Base-by-base conservation (phyloP, 2,329 filamentous ascomycete genomes). In the Pseudonectria foliicola region DNA sequence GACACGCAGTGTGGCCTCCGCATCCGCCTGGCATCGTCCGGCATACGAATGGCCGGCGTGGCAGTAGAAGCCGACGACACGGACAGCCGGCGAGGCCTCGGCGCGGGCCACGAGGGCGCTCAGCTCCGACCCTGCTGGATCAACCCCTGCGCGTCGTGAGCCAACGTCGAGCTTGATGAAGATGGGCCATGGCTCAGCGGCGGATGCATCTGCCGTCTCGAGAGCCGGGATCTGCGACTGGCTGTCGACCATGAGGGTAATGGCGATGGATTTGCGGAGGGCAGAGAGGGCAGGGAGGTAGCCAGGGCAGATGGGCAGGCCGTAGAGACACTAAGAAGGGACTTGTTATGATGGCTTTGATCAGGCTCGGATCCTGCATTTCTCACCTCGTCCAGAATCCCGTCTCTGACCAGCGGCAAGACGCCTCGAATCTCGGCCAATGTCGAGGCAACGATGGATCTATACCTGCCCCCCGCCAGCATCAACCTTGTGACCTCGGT, bases 101-200 rank as follows among this genome's bases (percentile, higher is more conserved):
- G 48, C 55, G 10, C 44, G 42, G 6, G 47, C 33, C 14, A 63
- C 50, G 4, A 63, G 35, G 2, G 35, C 31, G 6, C 43, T 37
- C 1, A 63, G 45, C 4, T 44, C 43, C 1, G 50, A 29, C 3
- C 56, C 56, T 13, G 45, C 43, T 2, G 49, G 38, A 5, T 44
- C 42, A 12, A 63, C 40, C 2, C 60, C 60, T 4, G 61, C 60
- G 24, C 60, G 48, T 18, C 50, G 55, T 6, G 54, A 54, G 6
- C 60, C 60, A 10, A 61, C 54, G 21, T 63, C 60, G 1, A 63
- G 42, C 40, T 63, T 63, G 45, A 63, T 52, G 33, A 61, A 61
- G 13, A 60, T 42, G 6, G 54, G 50, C 60, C 60, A 63, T 1
- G 54, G 49, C 10, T 35, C 28, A 6, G 39, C 24, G 21, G 37